Evolutionary conservation across 352 stramenopile genomes (phyloP), one percentile per base, ranked within the genome.

Genomic region (Peronospora belbahrii): DNA sequence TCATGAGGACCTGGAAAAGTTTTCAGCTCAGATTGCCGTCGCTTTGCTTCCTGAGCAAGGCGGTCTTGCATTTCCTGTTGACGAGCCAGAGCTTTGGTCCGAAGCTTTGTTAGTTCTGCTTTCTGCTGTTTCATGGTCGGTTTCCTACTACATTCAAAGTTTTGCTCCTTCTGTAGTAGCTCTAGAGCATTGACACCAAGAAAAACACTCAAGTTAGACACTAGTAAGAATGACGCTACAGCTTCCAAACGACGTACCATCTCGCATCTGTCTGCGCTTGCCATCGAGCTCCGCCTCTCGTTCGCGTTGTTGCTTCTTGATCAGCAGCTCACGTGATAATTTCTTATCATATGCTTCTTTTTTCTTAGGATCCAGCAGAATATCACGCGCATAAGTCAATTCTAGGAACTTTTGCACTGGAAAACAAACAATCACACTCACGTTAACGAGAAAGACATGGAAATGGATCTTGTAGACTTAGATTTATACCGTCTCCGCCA

Each of bases 321-420:
- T 63, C 64, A 84, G 47, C 10, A 83, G 41, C 35, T 87, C 71
- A 19, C 68, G 56, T 3, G 69, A 85, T 3, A 89, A 50, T 48
- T 83, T 81, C 54, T 84, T 83, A 51, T 92, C 80, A 56, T 92
- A 92, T n/a, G 64, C 51, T 31, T 81, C 70, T 41, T 92, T 92
- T 54, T 86, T 70, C 45, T 83, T 83, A 3, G 80, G 73, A 36
- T 92, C 77, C 48, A 89, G 54, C 27, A 92, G 55, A 36, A 82
- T 62, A 42, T 92, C 77, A 27, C 77, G 74, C 33, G 80, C 74
- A 58, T 85, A 63, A 17, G 84, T 85, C 37, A 92, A 64, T 59
- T 92, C 78, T 22, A 85, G 52, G 37, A 92, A 92, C 52, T 88
- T 89, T 38, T 84, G 72, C 22, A 86, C 80, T 91, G 46, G 19